Conservation (phyloP, 23 red algal species). For the Gracilariopsis chorda region DNA sequence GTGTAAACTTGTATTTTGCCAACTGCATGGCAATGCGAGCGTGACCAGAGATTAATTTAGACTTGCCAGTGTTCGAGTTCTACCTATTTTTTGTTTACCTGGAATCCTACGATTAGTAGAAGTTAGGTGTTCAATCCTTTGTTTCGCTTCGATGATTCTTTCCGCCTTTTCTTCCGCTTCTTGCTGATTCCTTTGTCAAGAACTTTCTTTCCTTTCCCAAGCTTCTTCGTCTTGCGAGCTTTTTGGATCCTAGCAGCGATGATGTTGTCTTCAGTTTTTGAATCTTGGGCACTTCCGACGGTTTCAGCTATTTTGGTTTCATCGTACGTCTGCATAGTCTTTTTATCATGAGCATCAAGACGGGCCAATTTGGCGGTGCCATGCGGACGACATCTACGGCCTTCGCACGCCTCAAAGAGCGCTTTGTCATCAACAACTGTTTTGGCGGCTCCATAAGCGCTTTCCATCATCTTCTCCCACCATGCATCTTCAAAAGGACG, state of each 20-base stretch:
- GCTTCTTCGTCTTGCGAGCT: not conserved
- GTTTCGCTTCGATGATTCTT: too few species aligned
- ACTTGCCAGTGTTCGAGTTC: too few species aligned
- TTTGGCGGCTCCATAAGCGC: constrained; percentile 29
- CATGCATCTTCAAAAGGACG: constrained; percentile 36
- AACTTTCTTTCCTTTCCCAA: not conserved
- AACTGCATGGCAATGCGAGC: too few species aligned
- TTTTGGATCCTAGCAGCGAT: not conserved
- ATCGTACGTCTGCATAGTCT: too few species aligned
- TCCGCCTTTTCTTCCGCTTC: constrained; percentile 5
- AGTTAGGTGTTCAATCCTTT: too few species aligned
- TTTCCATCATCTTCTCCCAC: constrained; percentile 62
- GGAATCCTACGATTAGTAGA: too few species aligned
- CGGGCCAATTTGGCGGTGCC: constrained; percentile 59
- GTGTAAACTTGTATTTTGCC: too few species aligned
- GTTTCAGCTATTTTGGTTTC: too few species aligned
- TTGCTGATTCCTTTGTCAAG: not conserved
- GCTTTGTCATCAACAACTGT: not conserved
- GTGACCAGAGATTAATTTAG: too few species aligned
- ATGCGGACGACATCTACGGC: constrained; percentile 56
- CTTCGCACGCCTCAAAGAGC: constrained; percentile 56
- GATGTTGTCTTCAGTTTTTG: not conserved
- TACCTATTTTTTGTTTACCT: too few species aligned
- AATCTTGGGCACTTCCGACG: too few species aligned
- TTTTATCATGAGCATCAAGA: constrained; percentile 16